These are phyloP conservation scores for Gnomoniopsis sp. DNA, from an alignment of 2,329 filamentous ascomycete genomes.

Conservation along the genomic window DNA sequence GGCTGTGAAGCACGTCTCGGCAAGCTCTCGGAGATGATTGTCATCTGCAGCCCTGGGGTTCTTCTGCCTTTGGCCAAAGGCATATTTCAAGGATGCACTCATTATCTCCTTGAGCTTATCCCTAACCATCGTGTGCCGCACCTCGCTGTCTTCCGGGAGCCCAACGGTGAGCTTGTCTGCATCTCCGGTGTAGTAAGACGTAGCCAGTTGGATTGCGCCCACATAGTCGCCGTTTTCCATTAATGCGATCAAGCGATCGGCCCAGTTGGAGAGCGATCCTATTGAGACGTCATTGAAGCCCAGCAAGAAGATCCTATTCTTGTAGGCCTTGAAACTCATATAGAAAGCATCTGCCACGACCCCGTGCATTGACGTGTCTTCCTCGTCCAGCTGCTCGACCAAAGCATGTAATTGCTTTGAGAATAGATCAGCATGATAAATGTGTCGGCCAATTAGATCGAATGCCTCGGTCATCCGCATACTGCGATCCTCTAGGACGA, in stretches of 20 bases:
- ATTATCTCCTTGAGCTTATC: slow-evolving; percentile 94
- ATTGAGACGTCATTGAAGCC: slow-evolving; percentile 94
- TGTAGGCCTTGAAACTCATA: slow-evolving; percentile 96
- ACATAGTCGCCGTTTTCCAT: slow-evolving; percentile 98
- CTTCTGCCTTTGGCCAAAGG: slow-evolving; percentile 66
- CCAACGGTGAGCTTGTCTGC: slow-evolving; percentile 94
- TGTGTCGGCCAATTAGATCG: slow-evolving; percentile 85
- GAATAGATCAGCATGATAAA: slow-evolving; percentile 88
- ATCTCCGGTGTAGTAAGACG: slow-evolving; percentile 85
- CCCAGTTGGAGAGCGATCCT: slow-evolving; percentile 93
- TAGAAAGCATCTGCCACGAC: slow-evolving; percentile 96
- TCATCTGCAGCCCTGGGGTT: slow-evolving; percentile 44
- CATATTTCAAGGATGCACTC: slow-evolving; percentile 84
- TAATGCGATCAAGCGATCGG: slow-evolving; percentile 83
- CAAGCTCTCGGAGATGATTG: slow-evolving; percentile 69
- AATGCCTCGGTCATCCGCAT: slow-evolving; percentile 94
- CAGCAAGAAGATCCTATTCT: slow-evolving; percentile 85
- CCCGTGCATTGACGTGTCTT: slow-evolving; percentile 86
- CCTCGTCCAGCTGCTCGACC: slow-evolving; percentile 84
- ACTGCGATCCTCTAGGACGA: slow-evolving; percentile 85
- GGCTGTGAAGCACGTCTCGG: slow-evolving; percentile 78
- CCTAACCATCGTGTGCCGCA: slow-evolving; percentile 77
- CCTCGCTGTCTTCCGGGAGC: slow-evolving; percentile 74
- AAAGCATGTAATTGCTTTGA: slow-evolving; percentile 79
- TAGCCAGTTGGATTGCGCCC: slow-evolving; percentile 83